Evolutionary conservation across 2,329 filamentous ascomycete genomes (phyloP), one percentile per base, ranked within the genome.

Genomic region (Rugonectria rugulosa): DNA sequence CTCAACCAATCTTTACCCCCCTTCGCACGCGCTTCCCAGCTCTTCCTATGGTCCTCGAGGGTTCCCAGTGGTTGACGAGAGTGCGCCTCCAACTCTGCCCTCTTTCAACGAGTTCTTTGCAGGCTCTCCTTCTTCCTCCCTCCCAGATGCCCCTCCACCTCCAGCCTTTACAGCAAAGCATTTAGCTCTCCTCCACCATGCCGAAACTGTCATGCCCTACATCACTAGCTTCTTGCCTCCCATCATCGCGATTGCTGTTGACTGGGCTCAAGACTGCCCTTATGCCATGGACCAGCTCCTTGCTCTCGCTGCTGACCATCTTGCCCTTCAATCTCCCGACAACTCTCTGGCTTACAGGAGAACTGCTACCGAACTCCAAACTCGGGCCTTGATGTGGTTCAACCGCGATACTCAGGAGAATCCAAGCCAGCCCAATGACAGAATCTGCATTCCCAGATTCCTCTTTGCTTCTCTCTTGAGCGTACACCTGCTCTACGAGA

Each of bases 401-500:
- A 78, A 72, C 40, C 67, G 61, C 24, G 65, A 72, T 5, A 48
- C 61, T 4, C 67, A 72, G 17, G 68, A 72, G 8, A 63, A 53
- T 9, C 56, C 41, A 42, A 54, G 57, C 27, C 50, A 49, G 12
- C 50, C 54, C 12, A 46, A 59, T 11, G 54, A 53, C 26, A 61
- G 61, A 4, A 70, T 69, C 42, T 73, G 70, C 32, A 64, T 78
- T 17, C 72, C 76, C 2, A 70, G 76, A 12, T 78, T 80, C 50
- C 64, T 81, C n/a, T 81, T 81, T 63, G 74, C 78, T 5, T 68
- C 71, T 15, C 54, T 75, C 5, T 62, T 81, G 1, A 77, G 78
- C 34, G 70, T 81, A 6, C 79, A 83, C 47, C 73, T 77, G 32
- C 72, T 84, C 4, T 79, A 75, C 60, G 80, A 84, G 49, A 76